Base-by-base conservation (phyloP, 2,329 filamentous ascomycete species). In the Tolypocladium ovalisporum region DNA sequence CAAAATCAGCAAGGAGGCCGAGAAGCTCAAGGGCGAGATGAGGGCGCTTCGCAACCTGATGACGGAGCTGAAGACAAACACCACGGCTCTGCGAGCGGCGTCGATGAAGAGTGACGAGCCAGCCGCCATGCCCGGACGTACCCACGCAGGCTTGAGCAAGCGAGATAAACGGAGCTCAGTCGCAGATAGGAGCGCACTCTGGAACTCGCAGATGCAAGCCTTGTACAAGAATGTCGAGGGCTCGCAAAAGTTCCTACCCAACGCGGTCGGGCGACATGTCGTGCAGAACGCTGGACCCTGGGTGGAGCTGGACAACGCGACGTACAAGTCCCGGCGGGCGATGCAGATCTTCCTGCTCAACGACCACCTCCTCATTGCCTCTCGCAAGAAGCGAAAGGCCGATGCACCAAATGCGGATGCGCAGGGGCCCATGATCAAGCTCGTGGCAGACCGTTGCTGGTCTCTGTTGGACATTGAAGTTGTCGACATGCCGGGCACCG, bases 1-100 rank as follows among this genome's bases (percentile, higher is more conserved):
- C 78, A 96, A 96, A 73, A 97, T 99, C 72, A 97, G 92, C 70
- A 97, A 97, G 73, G 94, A 99, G 75, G 94, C 95, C 2, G 94
- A 99, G 73, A 97, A 96, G 75, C 83, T 99, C 58, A 97, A 97
- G 74, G 84, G 85, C 57, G 94, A 99, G 71, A 97, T 99, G 94
- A 84, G 90, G 55, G 89, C 89, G 8, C 81, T 99, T 36, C 85
- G 89, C 51, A 90, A 90, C 62, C 80, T 97, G 55, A 97, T 99
- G 87, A 86, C 90, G 2, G 94, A 99, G 63, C 80, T 99, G 57
- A 97, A 90, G 65, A 80, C 84, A 9, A 90, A 91, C 59, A 88
- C 85, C 1, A 85, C 80, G 22, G 85, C 85, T 3, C 73, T 88
- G 40, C 79, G 85, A 53, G 76, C 82, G 24, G 79, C 82, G 4